Percentiles rank a stretch among this genome's conserved stretches.
These are phyloP conservation scores for Rhizopus stolonifer DNA, from an alignment of 371 early-diverging fungal species.

Conservation along the genomic window DNA sequence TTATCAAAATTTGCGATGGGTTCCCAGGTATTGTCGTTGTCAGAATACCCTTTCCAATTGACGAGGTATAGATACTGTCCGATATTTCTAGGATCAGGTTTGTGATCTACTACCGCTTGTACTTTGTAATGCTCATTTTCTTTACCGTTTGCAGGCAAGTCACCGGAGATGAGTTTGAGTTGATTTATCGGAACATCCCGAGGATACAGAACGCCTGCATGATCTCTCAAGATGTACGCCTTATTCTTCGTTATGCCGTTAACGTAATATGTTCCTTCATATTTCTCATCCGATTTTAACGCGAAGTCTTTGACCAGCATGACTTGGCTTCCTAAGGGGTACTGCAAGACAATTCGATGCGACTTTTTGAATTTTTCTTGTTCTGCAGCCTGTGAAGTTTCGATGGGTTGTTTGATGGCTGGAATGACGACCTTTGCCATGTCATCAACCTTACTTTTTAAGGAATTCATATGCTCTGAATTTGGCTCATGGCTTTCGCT, in stretches of 20 bases:
- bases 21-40: too few relatives aligned
- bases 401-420: too few relatives aligned
- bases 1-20: too few relatives aligned
- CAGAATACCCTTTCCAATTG: too few relatives aligned
- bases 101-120: too few relatives aligned
- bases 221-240: neutral
- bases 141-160: too few relatives aligned
- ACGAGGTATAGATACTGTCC: too few relatives aligned
- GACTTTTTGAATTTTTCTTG: neutral
- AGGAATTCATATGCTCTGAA: neutral
- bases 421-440: neutral
- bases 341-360: neutral
- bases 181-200: conserved; percentile 5
- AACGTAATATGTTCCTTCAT: neutral
- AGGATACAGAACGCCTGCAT: neutral
- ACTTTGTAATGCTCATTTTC: too few relatives aligned
- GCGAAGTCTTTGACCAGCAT: conserved; percentile 6
- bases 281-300: neutral
- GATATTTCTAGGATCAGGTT: too few relatives aligned
- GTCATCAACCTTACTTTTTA: conserved; percentile 1
- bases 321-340: conserved; percentile 4
- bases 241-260: neutral
- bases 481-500: too few relatives aligned
- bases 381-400: too few relatives aligned
- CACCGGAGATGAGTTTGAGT: neutral